A percentile compares a stretch with the other conserved stretches of the same genome.
Evolutionary conservation across 176 grass and related monocot genomes (phyloP).

Genomic region (Phragmites australis): DNA sequence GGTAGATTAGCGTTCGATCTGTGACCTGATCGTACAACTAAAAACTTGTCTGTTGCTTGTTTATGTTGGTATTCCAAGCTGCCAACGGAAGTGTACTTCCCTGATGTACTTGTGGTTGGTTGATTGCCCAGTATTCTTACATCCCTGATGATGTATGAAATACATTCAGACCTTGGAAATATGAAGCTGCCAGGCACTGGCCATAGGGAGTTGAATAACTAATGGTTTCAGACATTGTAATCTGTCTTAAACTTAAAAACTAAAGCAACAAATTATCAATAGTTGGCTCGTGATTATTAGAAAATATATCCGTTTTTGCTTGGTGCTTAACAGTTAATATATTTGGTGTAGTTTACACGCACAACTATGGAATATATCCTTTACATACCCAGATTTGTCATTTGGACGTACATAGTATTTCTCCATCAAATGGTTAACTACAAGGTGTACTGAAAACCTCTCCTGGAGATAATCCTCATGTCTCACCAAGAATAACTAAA

Average conservation of each 20-base stretch:
- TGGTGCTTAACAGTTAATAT: not conserved
- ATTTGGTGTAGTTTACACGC: slow-evolving; percentile 13
- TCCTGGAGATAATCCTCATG: slow-evolving; percentile 13
- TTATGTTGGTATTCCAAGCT: not conserved
- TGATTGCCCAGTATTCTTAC: not conserved
- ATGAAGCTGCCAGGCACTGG: not conserved
- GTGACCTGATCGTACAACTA: too few species aligned
- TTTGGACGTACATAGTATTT: slow-evolving; percentile 21
- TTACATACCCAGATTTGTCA: slow-evolving; percentile 21
- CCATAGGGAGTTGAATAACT: too few species aligned
- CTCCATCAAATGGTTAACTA: slow-evolving; percentile 34
- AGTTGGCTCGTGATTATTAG: not conserved
- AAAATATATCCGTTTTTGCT: not conserved
- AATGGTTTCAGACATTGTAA: not conserved
- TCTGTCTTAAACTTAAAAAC: not conserved
- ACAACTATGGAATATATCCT: slow-evolving; percentile 21
- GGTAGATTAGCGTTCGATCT: too few species aligned
- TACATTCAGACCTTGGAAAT: not conserved
- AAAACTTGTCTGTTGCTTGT: too few species aligned
- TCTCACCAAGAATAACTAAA: slow-evolving; percentile 45
- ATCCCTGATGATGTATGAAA: not conserved
- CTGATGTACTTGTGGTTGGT: not conserved
- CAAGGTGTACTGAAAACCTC: slow-evolving; percentile 16
- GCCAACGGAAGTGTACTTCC: not conserved
- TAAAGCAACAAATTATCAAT: not conserved